Conservation (phyloP, 345 rosid species). For the Dimocarpus longan region DNA sequence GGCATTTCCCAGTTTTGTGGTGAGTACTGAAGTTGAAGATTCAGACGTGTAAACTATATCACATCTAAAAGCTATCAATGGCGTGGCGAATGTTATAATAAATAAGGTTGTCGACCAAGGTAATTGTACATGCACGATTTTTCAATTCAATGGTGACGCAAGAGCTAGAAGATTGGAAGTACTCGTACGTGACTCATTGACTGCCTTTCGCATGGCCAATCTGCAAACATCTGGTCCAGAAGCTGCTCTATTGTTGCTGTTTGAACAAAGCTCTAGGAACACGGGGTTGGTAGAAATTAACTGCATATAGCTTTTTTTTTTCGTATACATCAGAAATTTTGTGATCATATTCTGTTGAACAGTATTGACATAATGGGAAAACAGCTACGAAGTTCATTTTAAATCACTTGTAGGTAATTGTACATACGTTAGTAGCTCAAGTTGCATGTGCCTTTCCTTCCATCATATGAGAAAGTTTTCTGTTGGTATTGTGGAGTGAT, state of each 20-base stretch:
- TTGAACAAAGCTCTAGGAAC: not conserved
- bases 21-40: conserved; percentile 64
- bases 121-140: not conserved
- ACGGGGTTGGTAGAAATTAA: not conserved
- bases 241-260: conserved; percentile 6
- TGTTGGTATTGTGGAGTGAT: too few species aligned
- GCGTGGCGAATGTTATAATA: not conserved
- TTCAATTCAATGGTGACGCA: not conserved
- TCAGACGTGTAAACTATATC: conserved; percentile 35
- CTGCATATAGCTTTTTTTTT: not conserved
- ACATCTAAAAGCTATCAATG: not conserved
- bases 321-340: conserved; percentile 8
- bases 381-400: too few species aligned
- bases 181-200: not conserved
- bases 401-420: too few species aligned
- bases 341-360: not conserved
- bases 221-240: not conserved
- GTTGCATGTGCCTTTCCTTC: too few species aligned
- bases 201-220: not conserved
- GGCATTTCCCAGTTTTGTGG: conserved; percentile 79
- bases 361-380: too few species aligned
- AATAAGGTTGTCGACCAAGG: not conserved
- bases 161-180: not conserved
- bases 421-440: too few species aligned
- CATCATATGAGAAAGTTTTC: too few species aligned